Conservation (phyloP, 176 grass and related monocot genomes). For the Rhynchospora breviuscula region DNA sequence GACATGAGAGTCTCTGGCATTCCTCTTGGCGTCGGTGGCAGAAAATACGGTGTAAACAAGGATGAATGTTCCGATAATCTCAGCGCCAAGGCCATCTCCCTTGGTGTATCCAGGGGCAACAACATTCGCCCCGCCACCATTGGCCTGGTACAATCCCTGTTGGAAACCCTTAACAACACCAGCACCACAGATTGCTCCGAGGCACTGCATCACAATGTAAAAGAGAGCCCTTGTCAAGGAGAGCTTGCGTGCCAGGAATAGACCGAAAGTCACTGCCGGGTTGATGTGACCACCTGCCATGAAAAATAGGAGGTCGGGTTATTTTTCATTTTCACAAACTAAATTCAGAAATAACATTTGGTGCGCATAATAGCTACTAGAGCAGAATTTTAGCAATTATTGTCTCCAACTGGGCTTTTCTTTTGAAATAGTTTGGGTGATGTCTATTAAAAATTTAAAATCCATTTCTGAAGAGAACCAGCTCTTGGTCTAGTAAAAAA, state of each 20-base stretch:
- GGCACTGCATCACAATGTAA: conserved; percentile 91
- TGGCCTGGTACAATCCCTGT: conserved; percentile 56
- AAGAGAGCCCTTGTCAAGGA: conserved; percentile 74
- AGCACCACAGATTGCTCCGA: conserved; percentile 81
- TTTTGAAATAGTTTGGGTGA: background rate
- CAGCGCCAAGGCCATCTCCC: conserved; percentile 65
- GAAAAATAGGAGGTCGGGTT: background rate
- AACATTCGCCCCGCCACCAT: conserved; percentile 71
- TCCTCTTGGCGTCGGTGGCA: conserved; percentile 88
- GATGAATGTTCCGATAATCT: conserved; percentile 87
- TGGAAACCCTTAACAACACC: conserved; percentile 92
- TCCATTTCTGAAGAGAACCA: background rate
- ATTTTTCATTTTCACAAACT: background rate
- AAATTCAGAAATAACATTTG: background rate
- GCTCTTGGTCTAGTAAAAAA: too few species aligned
- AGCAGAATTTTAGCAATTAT: background rate
- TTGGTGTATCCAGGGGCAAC: conserved; percentile 71
- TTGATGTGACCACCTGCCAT: conserved; percentile 84
- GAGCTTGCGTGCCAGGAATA: conserved; percentile 81
- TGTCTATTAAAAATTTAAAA: background rate
- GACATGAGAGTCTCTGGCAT: conserved; percentile 87
- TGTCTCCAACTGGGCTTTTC: background rate
- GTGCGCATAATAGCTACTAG: background rate
- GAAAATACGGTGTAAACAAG: conserved; percentile 97
- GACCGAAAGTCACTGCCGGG: conserved; percentile 83